Base-by-base conservation (phyloP, 2,329 filamentous ascomycete species). In the Ophiosphaerella herpotricha region DNA sequence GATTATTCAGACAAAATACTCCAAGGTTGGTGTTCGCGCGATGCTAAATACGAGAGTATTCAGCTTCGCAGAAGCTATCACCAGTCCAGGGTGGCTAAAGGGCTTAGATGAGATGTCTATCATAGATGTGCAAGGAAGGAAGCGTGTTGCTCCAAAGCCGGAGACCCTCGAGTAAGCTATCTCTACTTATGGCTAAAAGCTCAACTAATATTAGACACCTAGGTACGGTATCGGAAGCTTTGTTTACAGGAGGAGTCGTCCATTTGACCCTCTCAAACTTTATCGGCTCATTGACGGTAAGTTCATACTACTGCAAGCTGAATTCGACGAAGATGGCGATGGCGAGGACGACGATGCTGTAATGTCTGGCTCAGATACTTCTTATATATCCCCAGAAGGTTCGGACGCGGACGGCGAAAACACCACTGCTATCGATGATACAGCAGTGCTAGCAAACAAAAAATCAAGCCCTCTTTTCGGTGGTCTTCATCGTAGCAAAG, bases 141-240 rank as follows among this genome's bases (percentile, higher is more conserved):
- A 83, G 23, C 78, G 80, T 2, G 66, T 86, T 42, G 85, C 83
- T 0, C 85, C 85, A 0, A 88, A 84, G 64, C 87, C 87, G 0
- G 87, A 90, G 72, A 89, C 86, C 0, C 78, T 89, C 46, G 87
- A 89, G 77, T 82, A 68, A 58, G 74, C 67, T 29, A 18, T 18
- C 16, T 18, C 16, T 18, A 3, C 16, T 18, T 21, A 21, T 21
- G 18, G 18, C 18, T 5, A 21, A 21, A 21, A 21, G 18, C 18
- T 21, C 18, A 5, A 4, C 18, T 3, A 21, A 21, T 21, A 4
- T 21, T 21, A 3, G 18, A 21, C 18, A 21, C 37, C 24, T 39
- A 79, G 76, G 55, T 89, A 89, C 63, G 85, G 85, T 7, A 86
- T 90, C 9, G 81, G 83, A 32, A 90, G 84, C 64, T 89, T 89